phyloP scores from a whole-genome alignment of 345 rosid species.

The Salix koriyanagi region DNA sequence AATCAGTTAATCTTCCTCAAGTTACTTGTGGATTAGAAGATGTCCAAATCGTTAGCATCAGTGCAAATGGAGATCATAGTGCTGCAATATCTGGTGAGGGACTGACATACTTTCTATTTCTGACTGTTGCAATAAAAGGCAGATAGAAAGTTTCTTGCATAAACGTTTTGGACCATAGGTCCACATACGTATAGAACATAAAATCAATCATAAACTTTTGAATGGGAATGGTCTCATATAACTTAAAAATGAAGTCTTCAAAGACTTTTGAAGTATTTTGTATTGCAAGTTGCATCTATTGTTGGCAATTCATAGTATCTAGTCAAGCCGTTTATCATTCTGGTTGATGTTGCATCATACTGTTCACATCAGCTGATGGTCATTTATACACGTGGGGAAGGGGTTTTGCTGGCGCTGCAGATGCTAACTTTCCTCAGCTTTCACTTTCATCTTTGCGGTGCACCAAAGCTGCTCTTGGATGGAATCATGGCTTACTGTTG shows the following conservation, averaged over 20 bases:
- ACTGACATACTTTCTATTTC: not conserved
- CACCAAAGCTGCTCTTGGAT: constrained; percentile 57
- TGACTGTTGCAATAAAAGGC: not conserved
- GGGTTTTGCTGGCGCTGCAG: constrained; percentile 52
- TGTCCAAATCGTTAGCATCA: constrained; percentile 42
- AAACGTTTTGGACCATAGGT: not conserved
- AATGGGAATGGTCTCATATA: not conserved
- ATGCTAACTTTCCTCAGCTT: constrained; percentile 44
- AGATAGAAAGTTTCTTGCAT: not conserved
- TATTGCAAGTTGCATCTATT: not conserved
- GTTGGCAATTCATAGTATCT: no score
- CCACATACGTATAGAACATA: not conserved
- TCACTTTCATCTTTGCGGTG: constrained; percentile 37
- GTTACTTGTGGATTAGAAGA: constrained; percentile 46
- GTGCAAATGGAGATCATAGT: constrained; percentile 85
- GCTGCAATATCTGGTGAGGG: constrained; percentile 67
- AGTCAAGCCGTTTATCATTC: not conserved
- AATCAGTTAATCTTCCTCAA: constrained; percentile 52
- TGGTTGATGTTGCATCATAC: constrained; percentile 2
- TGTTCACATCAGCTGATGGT: constrained; percentile 51
- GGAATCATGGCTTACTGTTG: constrained; percentile 71
- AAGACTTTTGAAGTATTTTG: not conserved
- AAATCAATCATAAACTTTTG: not conserved
- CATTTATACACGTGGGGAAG: constrained; percentile 73
- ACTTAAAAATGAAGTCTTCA: not conserved